Evolutionary conservation across 495 filamentous ascomycete genomes (phyloP), one percentile per base, ranked within the genome.

Genomic region (Xylaria longipes): DNA sequence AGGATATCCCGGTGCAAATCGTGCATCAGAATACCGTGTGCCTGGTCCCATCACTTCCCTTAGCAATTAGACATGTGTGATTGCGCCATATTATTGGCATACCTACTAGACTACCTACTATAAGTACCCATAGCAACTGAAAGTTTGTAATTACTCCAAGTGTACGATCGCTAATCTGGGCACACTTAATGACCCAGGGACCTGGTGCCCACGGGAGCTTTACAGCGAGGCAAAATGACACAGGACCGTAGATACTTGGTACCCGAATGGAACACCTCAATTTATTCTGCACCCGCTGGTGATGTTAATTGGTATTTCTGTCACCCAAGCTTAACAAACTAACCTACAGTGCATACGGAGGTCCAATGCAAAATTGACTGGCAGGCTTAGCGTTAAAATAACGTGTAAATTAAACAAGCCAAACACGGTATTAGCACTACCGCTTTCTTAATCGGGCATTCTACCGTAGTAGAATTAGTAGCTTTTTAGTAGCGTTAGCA

Each of bases 1-100:
- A 37, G 62, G 45, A 48, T 65, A 65, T 65, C 62, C 62, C 17
- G 43, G 62, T 65, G 62, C 35, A 65, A 48, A 65, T 65, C 62
- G 39, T 65, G 41, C 62, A 65, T 46, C 62, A 39, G 60, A 25
- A 65, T 29, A 39, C 39, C 61, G n/a, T 60, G 31, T 60, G 57
- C 57, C 57, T 37, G 20, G 57, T 60, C 31, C 57, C 33, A 37
- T 60, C 57, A 37, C 57, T 60, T 60, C 31, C 31, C 14, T 65
- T 27, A 6, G 22, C 41, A 46, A 56, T 56, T 12, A 56, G 27
- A 15, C 52, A 29, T 56, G 52, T 56, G 52, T 31, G 12, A 56
- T 4, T 5, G 27, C 52, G 8, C 27, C 3, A 31, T 22, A 7
- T 56, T 31, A 56, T 56, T n/a, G 48, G 22, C 48, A 52, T 41